phyloP scores from a whole-genome alignment of 2,329 filamentous ascomycete genomes.

The Penicillium sp. region DNA sequence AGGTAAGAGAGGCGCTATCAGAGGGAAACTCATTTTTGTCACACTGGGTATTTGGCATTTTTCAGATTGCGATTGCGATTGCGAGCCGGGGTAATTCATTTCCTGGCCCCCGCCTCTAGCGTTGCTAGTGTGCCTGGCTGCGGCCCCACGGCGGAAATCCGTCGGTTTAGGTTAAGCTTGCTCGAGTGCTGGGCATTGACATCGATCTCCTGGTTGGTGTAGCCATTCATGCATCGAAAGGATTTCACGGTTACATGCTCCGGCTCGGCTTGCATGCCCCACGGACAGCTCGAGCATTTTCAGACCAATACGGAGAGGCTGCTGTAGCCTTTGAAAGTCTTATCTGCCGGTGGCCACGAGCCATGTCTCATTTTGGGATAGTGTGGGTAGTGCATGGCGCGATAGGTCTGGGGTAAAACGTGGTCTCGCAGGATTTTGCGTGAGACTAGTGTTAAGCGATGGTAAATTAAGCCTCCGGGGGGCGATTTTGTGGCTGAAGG shows the following conservation, averaged over 20 bases:
- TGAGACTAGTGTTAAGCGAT: background rate
- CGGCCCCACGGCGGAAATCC: background rate
- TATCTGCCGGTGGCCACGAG: slow-evolving; percentile 14
- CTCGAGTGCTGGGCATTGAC: background rate
- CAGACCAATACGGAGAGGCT: background rate
- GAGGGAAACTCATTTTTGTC: too few species aligned
- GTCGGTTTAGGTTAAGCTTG: slow-evolving; percentile 9
- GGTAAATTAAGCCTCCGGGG: background rate
- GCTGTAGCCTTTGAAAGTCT: background rate
- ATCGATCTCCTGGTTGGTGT: background rate
- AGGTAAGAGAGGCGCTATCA: too few species aligned
- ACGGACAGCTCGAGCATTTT: background rate
- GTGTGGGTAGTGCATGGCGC: slow-evolving; percentile 6
- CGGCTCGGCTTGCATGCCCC: background rate
- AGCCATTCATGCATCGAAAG: background rate
- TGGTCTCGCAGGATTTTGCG: background rate
- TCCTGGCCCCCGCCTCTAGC: background rate
- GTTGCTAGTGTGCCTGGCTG: background rate
- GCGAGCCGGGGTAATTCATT: background rate
- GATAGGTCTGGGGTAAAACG: slow-evolving; percentile 20
- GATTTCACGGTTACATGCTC: slow-evolving; percentile 10
- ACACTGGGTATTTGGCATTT: too few species aligned
- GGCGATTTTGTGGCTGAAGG: background rate
- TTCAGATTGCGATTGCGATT: background rate
- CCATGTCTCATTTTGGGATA: slow-evolving; percentile 2